phyloP scores from a whole-genome alignment of 345 rosid species.

The Ailanthus altissimus region DNA sequence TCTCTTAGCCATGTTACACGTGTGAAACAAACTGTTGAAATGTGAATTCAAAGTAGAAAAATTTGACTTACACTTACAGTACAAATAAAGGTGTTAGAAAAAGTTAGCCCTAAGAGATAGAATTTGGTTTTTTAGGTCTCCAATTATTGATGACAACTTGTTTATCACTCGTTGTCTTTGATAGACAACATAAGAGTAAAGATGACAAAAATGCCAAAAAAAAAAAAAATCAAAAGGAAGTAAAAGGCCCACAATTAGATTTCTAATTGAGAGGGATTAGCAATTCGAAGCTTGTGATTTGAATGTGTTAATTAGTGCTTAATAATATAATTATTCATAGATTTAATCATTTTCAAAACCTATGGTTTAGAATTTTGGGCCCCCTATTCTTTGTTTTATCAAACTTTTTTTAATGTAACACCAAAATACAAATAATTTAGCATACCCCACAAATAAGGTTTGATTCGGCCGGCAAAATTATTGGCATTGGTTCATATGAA shows the following conservation, averaged over 20 bases:
- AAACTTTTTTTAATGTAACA: not conserved
- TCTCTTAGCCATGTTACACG: not conserved
- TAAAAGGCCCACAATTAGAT: not conserved
- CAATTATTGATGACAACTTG: constrained; percentile 19
- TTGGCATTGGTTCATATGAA: not conserved
- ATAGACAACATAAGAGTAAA: not conserved
- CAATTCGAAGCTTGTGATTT: constrained; percentile 10
- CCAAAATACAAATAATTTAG: constrained; percentile 5
- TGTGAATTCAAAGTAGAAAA: not conserved
- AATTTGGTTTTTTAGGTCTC: not conserved
- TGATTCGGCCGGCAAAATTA: not conserved
- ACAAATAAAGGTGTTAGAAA: no score
- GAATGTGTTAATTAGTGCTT: not conserved
- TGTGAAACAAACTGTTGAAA: not conserved
- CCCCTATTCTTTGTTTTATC: not conserved
- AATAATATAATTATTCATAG: not conserved
- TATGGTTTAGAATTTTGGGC: constrained; percentile 10
- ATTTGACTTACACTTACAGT: no score
- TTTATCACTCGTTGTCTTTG: not conserved
- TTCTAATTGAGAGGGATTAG: not conserved
- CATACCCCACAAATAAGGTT: not conserved
- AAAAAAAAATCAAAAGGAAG: not conserved
- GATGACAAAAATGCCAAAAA: constrained; percentile 11
- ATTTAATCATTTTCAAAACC: not conserved
- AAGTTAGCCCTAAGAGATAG: not conserved